Percentiles rank a stretch among this genome's conserved stretches.
Evolutionary conservation across 2,329 filamentous ascomycete genomes (phyloP).

Genomic region (Neobulgaria alba): DNA sequence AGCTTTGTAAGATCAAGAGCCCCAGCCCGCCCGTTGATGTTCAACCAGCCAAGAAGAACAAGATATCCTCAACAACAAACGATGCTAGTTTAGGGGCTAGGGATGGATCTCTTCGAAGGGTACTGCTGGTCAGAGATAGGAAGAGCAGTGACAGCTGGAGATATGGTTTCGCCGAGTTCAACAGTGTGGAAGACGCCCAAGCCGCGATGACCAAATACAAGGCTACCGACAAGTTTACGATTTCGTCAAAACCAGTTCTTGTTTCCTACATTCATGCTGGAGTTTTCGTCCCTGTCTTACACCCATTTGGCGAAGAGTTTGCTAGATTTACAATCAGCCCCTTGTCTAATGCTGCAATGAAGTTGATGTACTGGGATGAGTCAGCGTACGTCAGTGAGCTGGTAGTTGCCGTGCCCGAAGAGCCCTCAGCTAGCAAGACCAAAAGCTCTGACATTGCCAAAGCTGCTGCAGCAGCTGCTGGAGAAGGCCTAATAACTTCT

Average conservation of each 20-base stretch:
- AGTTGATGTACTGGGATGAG: conserved; percentile 69
- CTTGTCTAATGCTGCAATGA: conserved; percentile 56
- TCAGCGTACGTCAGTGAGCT: conserved; percentile 62
- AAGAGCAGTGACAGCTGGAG: conserved; percentile 64
- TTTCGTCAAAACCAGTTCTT: conserved; percentile 62
- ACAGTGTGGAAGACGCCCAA: conserved; percentile 64
- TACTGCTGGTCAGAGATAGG: conserved; percentile 68
- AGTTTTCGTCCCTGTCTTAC: conserved; percentile 69
- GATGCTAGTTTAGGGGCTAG: conserved; percentile 52
- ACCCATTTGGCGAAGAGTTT: conserved; percentile 44
- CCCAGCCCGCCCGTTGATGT: conserved; percentile 29
- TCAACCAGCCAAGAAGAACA: conserved; percentile 31
- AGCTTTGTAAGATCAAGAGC: conserved; percentile 55
- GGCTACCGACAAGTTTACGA: conserved; percentile 66
- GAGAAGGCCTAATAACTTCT: conserved; percentile 29
- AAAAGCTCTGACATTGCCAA: conserved; percentile 28
- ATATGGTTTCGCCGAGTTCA: conserved; percentile 81
- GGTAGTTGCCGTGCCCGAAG: conserved; percentile 45
- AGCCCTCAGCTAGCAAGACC: conserved; percentile 27
- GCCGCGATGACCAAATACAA: conserved; percentile 65
- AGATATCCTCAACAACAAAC: conserved; percentile 44
- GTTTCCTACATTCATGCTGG: conserved; percentile 75
- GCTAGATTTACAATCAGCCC: conserved; percentile 61
- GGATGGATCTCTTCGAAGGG: conserved; percentile 65
- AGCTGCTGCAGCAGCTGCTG: conserved; percentile 29